Conservation (phyloP, 257 asterid genomes). For the Solanum medicagineum region DNA sequence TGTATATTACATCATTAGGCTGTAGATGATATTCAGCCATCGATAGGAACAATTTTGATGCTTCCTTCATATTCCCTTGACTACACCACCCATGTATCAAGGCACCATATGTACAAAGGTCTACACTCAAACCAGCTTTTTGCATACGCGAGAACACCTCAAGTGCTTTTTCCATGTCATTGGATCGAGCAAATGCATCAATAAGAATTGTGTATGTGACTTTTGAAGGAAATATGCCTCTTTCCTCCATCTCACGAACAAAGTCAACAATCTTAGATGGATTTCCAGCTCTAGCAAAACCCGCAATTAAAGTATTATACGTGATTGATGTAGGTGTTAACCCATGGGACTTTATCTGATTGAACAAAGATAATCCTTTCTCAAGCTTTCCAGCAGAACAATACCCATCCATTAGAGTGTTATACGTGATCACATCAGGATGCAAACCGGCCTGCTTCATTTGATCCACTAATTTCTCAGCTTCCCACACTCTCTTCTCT, state of each 20-base stretch:
- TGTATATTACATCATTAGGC: slow-evolving; percentile 54
- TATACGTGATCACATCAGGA: slow-evolving; percentile 52
- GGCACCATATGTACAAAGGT: slow-evolving; percentile 56
- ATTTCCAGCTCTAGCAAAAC: slow-evolving; percentile 40
- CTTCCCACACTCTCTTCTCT: slow-evolving; percentile 27
- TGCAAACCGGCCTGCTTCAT: slow-evolving; percentile 40
- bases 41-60: slow-evolving; percentile 45
- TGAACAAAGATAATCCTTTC: slow-evolving; percentile 34
- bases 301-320: slow-evolving; percentile 45
- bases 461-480: slow-evolving; percentile 33
- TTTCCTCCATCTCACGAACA: slow-evolving; percentile 64
- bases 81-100: slow-evolving; percentile 62
- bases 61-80: slow-evolving; percentile 69
- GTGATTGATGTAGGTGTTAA: slow-evolving; percentile 48
- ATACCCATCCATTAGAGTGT: slow-evolving; percentile 47
- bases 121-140: slow-evolving; percentile 30
- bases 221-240: slow-evolving; percentile 54
- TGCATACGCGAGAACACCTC: slow-evolving; percentile 42
- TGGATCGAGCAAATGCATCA: slow-evolving; percentile 44
- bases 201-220: slow-evolving; percentile 69
- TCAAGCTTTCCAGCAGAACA: slow-evolving; percentile 37
- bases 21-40: slow-evolving; percentile 31
- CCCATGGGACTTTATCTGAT: slow-evolving; percentile 40
- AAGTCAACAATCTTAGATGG: slow-evolving; percentile 22
- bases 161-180: slow-evolving; percentile 57